Evolutionary conservation across 192 early-diverging fungal genomes (phyloP).

Genomic region (Mycoemilia scoparia): DNA sequence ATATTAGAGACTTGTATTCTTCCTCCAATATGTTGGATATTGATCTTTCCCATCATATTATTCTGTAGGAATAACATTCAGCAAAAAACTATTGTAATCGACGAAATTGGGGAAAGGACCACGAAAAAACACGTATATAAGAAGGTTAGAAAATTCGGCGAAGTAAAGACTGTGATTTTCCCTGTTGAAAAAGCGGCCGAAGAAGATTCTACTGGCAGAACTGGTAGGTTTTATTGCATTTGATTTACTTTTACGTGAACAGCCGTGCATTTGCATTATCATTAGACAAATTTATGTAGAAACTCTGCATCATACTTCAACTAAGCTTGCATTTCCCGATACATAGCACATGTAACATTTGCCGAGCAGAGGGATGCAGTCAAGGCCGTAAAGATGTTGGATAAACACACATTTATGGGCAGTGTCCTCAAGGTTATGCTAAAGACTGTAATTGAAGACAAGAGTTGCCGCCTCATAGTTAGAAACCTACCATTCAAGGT

Average conservation of each 20-base stretch:
- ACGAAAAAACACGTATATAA: constrained; percentile 64
- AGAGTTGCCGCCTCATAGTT: constrained; percentile 62
- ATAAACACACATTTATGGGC: constrained; percentile 64
- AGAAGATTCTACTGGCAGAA: constrained; percentile 24
- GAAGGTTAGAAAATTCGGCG: constrained; percentile 30
- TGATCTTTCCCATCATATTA: no score
- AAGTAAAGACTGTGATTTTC: constrained; percentile 43
- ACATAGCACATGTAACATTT: constrained; percentile 21
- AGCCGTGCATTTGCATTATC: neutral
- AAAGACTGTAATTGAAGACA: constrained; percentile 29
- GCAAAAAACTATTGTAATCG: constrained; percentile 17
- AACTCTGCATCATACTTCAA: no score
- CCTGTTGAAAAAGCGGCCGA: constrained; percentile 25
- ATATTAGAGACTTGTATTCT: no score
- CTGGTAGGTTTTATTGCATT: constrained; percentile 15
- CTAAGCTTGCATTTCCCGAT: no score
- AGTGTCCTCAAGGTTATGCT: constrained; percentile 31
- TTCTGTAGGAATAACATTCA: no score
- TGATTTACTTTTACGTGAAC: no score
- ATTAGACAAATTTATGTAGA: constrained; percentile 18
- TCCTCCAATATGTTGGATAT: no score
- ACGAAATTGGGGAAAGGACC: constrained; percentile 36
- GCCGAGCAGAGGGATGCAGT: constrained; percentile 16
- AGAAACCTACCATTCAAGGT: constrained; percentile 69
- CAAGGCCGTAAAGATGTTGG: constrained; percentile 38